phyloP scores from a whole-genome alignment of 305 asterid genomes.

The Rubia peregrina region DNA sequence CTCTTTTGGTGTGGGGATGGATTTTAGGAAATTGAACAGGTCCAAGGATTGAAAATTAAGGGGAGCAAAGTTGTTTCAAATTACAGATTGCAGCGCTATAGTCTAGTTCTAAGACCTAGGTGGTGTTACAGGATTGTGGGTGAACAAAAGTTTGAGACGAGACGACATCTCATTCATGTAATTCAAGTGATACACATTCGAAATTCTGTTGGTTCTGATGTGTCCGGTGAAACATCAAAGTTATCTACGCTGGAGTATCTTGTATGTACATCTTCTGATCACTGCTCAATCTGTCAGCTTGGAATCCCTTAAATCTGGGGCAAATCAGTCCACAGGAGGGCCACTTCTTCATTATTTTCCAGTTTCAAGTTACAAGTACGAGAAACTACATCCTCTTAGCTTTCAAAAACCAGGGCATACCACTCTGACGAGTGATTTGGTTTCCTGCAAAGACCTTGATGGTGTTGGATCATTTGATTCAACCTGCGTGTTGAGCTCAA shows the following conservation, averaged over 20 bases:
- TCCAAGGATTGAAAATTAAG: neutral
- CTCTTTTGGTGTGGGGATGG: neutral
- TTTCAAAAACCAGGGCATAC: constrained; percentile 23
- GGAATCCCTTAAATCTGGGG: constrained; percentile 28
- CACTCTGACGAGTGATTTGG: constrained; percentile 23
- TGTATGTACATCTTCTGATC: constrained; percentile 45
- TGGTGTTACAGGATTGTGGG: neutral
- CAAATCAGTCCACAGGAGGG: constrained; percentile 23
- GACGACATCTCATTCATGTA: constrained; percentile 26
- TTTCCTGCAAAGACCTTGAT: constrained; percentile 79
- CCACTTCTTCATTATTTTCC: constrained; percentile 22
- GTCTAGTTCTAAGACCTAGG: neutral
- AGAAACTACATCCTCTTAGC: constrained; percentile 14
- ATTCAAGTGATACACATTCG: constrained; percentile 19
- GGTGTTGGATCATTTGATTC: constrained; percentile 86
- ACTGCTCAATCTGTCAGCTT: constrained; percentile 31
- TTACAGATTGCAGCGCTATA: neutral
- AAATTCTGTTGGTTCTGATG: constrained; percentile 46
- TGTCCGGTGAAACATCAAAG: constrained; percentile 35
- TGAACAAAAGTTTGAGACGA: constrained; percentile 10
- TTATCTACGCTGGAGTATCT: constrained; percentile 55
- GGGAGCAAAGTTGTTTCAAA: neutral
- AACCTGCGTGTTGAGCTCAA: constrained; percentile 64
- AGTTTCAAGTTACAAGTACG: constrained; percentile 28
- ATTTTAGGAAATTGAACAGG: neutral